Evolutionary conservation across 352 stramenopile genomes (phyloP), one percentile per base, ranked within the genome.

Genomic region (Globisporangium cystogenes): DNA sequence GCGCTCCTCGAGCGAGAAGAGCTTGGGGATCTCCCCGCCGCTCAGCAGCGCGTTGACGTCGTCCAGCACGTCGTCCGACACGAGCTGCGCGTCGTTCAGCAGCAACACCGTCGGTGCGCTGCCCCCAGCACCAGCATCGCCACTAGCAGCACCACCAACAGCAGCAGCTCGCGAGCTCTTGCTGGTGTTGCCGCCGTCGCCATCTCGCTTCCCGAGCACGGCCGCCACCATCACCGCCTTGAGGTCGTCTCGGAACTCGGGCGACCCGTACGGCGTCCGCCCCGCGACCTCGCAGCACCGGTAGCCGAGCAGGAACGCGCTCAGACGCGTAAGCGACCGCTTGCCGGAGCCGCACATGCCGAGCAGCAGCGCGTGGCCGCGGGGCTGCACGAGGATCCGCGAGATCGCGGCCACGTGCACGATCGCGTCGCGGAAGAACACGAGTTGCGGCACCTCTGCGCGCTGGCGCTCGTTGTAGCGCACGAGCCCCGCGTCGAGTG

Each of bases 31-130:
- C 15, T 91, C 70, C 10, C 79, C 88, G 29, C 76, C 82, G 36
- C 87, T 93, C 21, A 97, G 55, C n/a, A 97, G 60, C 1, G 87
- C 87, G 62, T 96, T 97, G 51, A 96, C 69, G 52, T 93, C 90
- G 48, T 96, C 86, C 4, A 97, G 55, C 55, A 95, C 92, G 0
- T 54, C 47, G 27, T 96, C 88, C n/a, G 76, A 88, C 18, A 82
- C 64, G n/a, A 96, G 66, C 54, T 96, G 82, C 0, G 72, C 72
- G 20, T 96, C 87, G 12, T 86, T 95, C 15, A 97, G 48, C 14
- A 97, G 65, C 43, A 96, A 74, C 23, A 93, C 74, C 0, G 76
- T 74, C 0, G 87, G 83, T 4, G 57, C n/a, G n/a, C n/a, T n/a
- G n/a, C n/a, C n/a, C n/a, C n/a, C n/a, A n/a, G n/a, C n/a, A n/a